These are phyloP conservation scores for Plectosphaerella cucumerina DNA, from an alignment of 2,329 filamentous ascomycete genomes.

Conservation along the genomic window DNA sequence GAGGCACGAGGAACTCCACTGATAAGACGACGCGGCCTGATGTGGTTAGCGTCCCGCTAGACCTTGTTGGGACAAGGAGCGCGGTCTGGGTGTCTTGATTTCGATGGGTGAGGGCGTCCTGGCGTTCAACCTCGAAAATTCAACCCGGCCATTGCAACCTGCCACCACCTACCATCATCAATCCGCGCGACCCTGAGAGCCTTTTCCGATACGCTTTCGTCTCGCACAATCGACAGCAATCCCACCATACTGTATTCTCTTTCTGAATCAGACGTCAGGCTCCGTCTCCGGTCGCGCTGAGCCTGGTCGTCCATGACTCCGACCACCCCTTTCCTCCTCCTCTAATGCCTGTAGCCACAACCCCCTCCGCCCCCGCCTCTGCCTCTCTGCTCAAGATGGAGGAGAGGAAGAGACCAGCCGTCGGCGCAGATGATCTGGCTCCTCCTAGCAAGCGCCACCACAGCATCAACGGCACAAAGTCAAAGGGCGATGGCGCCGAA, in stretches of 20 bases:
- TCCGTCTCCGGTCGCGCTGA: too few species aligned
- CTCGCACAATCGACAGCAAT: too few species aligned
- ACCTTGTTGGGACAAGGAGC: slow-evolving; percentile 26
- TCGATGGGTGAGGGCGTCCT: slow-evolving; percentile 16
- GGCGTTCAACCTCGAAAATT: slow-evolving; percentile 36
- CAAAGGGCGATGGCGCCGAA: slow-evolving; percentile 51
- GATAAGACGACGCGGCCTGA: slow-evolving; percentile 25
- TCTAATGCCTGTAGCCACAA: slow-evolving; percentile 87
- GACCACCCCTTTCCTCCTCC: slow-evolving; percentile 26
- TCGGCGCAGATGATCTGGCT: slow-evolving; percentile 76
- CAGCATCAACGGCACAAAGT: slow-evolving; percentile 72
- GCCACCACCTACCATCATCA: not conserved
- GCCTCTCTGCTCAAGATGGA: slow-evolving; percentile 94
- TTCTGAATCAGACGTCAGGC: too few species aligned
- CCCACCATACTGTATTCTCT: too few species aligned
- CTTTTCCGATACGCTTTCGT: not conserved
- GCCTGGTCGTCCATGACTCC: slow-evolving; percentile 5
- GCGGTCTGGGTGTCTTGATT: slow-evolving; percentile 26
- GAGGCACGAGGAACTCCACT: slow-evolving; percentile 5
- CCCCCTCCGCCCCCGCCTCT: slow-evolving; percentile 69
- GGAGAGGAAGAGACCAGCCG: slow-evolving; percentile 94
- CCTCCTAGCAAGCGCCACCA: slow-evolving; percentile 85
- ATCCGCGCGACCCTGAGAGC: not conserved
- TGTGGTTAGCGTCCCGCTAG: slow-evolving; percentile 28
- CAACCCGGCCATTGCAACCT: slow-evolving; percentile 7